Base-by-base conservation (phyloP, 1,284 basidiomycete genomes). In the Termitomyces sp. region DNA sequence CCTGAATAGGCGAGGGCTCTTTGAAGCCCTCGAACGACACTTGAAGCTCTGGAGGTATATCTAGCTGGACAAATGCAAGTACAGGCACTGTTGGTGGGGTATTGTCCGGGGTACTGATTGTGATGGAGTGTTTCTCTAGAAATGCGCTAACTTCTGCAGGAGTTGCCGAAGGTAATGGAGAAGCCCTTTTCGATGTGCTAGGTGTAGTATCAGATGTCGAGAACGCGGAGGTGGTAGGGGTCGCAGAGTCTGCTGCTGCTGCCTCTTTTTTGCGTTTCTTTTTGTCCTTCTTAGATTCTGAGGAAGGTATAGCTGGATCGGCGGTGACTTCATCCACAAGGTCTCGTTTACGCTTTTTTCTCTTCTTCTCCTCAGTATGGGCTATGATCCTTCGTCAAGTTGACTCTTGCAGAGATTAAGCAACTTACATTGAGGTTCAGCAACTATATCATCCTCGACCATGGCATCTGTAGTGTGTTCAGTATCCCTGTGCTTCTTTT, bases 1-100 rank as follows among this genome's bases (percentile, higher is more conserved):
- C 87, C 69, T 99, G 96, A 54, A 99, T 95, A 0, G 96, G 93
- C 0, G 95, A 97, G 0, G 97, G 97, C 62, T 90, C 85, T 54
- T 85, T 81, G 75, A 96, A 99, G 8, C 77, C 66, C 14, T 61
- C 54, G 51, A 93, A 86, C 18, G 83, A 88, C 9, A 69, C 68
- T 53, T 76, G 78, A 21, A 95, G 77, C 11, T 76, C 72, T 4
- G 75, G 68, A 13, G 88, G 83, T 50, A 96, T 79, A 37, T 83
- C 75, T 1, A 93, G 77, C 57, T 89, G 83, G 42, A 79, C 72
- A 68, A 99, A 97, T 8, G 83, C 78, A 43, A 91, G 77, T 55
- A 93, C 75, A n/a, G 94, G 93, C 5, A 76, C 75, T 59, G 85
- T 76, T 1, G 74, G 59, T 2, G 70, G 57, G 41, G 73, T 64